Evolutionary conservation across 2,329 filamentous ascomycete species (phyloP).

Genomic region (Fusarium redolens): DNA sequence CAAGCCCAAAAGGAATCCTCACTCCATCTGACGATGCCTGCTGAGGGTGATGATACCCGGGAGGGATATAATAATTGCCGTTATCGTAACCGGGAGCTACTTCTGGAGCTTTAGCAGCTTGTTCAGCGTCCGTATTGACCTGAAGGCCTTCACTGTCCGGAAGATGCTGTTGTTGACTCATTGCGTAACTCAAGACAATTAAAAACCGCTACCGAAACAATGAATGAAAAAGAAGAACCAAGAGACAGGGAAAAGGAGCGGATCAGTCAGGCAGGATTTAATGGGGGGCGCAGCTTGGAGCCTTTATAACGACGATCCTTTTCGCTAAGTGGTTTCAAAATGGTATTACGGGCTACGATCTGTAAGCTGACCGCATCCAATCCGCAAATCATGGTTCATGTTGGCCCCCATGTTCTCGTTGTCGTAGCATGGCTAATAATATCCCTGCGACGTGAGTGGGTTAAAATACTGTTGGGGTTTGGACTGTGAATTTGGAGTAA

Average conservation of each 20-base stretch:
- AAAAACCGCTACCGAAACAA: neutral
- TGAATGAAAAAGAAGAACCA: neutral
- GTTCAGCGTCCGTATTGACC: slow-evolving; percentile 22
- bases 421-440: neutral
- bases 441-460: slow-evolving; percentile 3
- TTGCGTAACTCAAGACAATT: neutral
- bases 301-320: slow-evolving; percentile 25
- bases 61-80: slow-evolving; percentile 18
- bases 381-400: slow-evolving; percentile 24
- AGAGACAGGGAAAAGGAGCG: neutral
- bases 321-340: slow-evolving; percentile 15
- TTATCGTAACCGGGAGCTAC: slow-evolving; percentile 3
- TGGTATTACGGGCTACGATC: slow-evolving; percentile 14
- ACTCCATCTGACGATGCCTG: neutral
- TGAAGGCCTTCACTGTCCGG: slow-evolving; percentile 33
- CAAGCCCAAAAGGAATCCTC: slow-evolving; percentile 29
- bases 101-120: slow-evolving; percentile 29
- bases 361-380: slow-evolving; percentile 28
- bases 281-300: neutral
- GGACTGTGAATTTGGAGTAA: neutral
- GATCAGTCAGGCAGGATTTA: neutral
- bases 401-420: neutral
- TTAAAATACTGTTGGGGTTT: neutral
- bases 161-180: slow-evolving; percentile 18
- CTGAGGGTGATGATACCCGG: slow-evolving; percentile 10